Base-by-base conservation (phyloP, 202 grass and related monocot genomes). In the Zizania palustris region DNA sequence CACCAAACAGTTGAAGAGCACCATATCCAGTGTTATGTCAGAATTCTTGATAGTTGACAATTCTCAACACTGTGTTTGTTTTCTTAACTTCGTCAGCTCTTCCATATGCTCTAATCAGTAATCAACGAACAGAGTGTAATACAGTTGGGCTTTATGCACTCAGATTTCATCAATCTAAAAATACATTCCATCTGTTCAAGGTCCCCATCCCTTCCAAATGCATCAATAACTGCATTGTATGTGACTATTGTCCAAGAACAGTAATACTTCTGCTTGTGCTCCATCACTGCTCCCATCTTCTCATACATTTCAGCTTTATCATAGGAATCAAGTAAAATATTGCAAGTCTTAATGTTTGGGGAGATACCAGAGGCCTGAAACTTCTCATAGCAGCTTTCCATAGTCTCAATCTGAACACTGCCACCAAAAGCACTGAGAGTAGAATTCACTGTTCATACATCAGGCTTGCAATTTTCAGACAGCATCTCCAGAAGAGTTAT, bases 271-370 rank as follows among this genome's bases (percentile, higher is more conserved):
- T 95, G 85, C 91, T 95, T 98, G 87, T 92, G 95, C 67, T 98
- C 91, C 96, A 98, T 98, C 48, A 98, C 91, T 73, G 91, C 89
- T 46, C 96, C 96, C 96, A 98, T 95, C 63, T 95, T 98, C 63
- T 98, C 87, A 44, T 94, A 98, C 83, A 86, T 95, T 86, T 92
- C 85, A 14, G 96, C 85, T 86, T 98, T 98, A 11, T 91, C 91
- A 82, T 92, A 98, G 0, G 96, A 95, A 77, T 98, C 96, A 16
- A 95, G 83, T 65, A 98, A 83, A 72, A 95, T 98, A 70, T 98
- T 98, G 85, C 89, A 98, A 41, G 96, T 95, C 87, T 92, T 98
- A 55, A 92, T 98, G 45, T 91, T 88, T 35, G 91, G 96, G 18
- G 81, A 85, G 60, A 98, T 98, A 67, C 89, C 96, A 37, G 92